phyloP scores from a whole-genome alignment of 75 land plant species.

The Pinus albicaulis region DNA sequence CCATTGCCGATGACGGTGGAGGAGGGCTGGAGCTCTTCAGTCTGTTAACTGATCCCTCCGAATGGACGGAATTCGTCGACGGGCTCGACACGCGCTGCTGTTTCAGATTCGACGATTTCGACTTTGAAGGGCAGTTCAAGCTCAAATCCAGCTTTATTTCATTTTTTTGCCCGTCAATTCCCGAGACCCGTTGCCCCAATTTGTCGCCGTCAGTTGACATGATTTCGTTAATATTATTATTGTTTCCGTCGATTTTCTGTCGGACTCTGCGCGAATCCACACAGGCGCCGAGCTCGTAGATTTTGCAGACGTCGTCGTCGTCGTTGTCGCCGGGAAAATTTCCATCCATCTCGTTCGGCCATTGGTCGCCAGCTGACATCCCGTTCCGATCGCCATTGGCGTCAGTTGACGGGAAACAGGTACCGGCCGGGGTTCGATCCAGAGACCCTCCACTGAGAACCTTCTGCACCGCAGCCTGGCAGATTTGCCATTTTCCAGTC shows the following conservation, averaged over 20 bases:
- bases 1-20: not conserved
- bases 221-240: not conserved
- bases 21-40: not conserved
- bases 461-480: slow-evolving; percentile 86
- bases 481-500: slow-evolving; percentile 83
- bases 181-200: not conserved
- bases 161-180: not conserved
- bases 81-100: slow-evolving; percentile 8
- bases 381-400: not conserved
- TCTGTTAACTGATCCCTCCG: slow-evolving; percentile 7
- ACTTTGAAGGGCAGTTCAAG: not conserved
- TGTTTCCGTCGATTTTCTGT: not conserved
- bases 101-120: slow-evolving; percentile 6
- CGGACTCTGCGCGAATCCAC: slow-evolving; percentile 2
- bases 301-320: slow-evolving; percentile 1
- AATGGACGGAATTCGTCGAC: not conserved
- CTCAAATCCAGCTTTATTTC: slow-evolving; percentile 7
- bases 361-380: not conserved
- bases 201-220: not conserved
- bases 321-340: not conserved
- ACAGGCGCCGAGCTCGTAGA: not conserved
- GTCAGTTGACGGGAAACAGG: not conserved
- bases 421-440: slow-evolving; percentile 24
- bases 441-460: slow-evolving; percentile 68
- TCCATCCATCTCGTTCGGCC: not conserved